phyloP scores from a whole-genome alignment of 208 protist genomes.

The Wallacemonas sp. region DNA sequence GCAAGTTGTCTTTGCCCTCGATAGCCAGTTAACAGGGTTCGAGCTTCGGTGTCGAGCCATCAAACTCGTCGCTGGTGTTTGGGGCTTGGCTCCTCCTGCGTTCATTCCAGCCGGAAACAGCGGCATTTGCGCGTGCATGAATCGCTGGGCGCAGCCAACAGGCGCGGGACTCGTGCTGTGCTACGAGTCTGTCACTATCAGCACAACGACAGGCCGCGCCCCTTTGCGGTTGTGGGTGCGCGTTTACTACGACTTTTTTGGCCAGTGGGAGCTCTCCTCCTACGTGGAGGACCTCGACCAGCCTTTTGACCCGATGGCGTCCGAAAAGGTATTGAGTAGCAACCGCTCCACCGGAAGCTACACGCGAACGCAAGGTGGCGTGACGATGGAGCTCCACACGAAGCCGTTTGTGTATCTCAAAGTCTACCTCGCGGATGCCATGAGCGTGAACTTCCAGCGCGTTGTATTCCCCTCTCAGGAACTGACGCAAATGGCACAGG shows the following conservation, averaged over 20 bases:
- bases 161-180: slow-evolving; percentile 77
- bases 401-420: slow-evolving; percentile 44
- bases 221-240: slow-evolving; percentile 66
- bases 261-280: slow-evolving; percentile 39
- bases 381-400: slow-evolving; percentile 41
- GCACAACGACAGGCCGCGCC: background rate
- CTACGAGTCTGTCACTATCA: slow-evolving; percentile 47
- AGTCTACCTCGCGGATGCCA: slow-evolving; percentile 27
- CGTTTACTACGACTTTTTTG: slow-evolving; percentile 56
- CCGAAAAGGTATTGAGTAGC: slow-evolving; percentile 44
- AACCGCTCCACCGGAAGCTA: slow-evolving; percentile 17
- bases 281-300: slow-evolving; percentile 30
- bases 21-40: slow-evolving; percentile 43
- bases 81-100: slow-evolving; percentile 58
- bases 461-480: slow-evolving; percentile 36
- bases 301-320: slow-evolving; percentile 45
- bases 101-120: slow-evolving; percentile 28
- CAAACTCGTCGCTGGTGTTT: slow-evolving; percentile 61
- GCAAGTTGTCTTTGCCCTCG: slow-evolving; percentile 54
- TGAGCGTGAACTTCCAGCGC: slow-evolving; percentile 9
- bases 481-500: slow-evolving; percentile 42
- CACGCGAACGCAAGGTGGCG: slow-evolving; percentile 34
- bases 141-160: slow-evolving; percentile 70
- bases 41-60: slow-evolving; percentile 62
- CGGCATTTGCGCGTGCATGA: slow-evolving; percentile 65